These are phyloP conservation scores for Blastobotrys niveus DNA, from an alignment of 1,139 yeast species.

Conservation along the genomic window DNA sequence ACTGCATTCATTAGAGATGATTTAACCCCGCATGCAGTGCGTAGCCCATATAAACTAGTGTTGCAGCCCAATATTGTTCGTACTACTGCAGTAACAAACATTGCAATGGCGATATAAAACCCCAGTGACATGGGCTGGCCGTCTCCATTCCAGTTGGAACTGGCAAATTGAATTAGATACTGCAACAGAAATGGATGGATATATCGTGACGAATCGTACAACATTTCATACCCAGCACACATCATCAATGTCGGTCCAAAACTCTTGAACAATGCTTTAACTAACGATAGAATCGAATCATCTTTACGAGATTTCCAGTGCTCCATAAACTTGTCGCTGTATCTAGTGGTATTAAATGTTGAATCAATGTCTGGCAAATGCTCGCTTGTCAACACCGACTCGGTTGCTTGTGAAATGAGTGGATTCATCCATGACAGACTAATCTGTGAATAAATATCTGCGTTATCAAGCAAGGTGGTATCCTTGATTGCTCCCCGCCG, in stretches of 20 bases:
- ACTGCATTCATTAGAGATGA: conserved; percentile 69
- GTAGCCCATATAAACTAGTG: conserved; percentile 45
- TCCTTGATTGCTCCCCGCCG: conserved; percentile 11
- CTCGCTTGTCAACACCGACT: conserved; percentile 56
- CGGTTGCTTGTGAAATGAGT: conserved; percentile 71
- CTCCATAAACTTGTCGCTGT: conserved; percentile 41
- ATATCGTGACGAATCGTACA: conserved; percentile 62
- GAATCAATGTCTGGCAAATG: conserved; percentile 77
- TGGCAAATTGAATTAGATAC: conserved; percentile 69
- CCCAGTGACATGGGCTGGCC: conserved; percentile 60
- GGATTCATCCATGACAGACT: conserved; percentile 86
- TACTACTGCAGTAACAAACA: conserved; percentile 73
- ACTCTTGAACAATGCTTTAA: conserved; percentile 52
- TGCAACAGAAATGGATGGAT: conserved; percentile 78
- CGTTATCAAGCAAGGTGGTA: conserved; percentile 45
- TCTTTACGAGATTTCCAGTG: conserved; percentile 50
- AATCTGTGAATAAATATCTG: conserved; percentile 70
- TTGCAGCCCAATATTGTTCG: conserved; percentile 79
- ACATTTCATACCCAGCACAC: conserved; percentile 63
- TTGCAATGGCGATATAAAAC: conserved; percentile 67
- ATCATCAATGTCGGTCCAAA: conserved; percentile 59
- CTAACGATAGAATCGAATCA: conserved; percentile 51
- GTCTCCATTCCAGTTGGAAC: conserved; percentile 47
- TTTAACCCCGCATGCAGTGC: conserved; percentile 31
- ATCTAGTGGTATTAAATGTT: conserved; percentile 50